Conservation (phyloP, 768 basidiomycete genomes). For the Hygrophorus russula region DNA sequence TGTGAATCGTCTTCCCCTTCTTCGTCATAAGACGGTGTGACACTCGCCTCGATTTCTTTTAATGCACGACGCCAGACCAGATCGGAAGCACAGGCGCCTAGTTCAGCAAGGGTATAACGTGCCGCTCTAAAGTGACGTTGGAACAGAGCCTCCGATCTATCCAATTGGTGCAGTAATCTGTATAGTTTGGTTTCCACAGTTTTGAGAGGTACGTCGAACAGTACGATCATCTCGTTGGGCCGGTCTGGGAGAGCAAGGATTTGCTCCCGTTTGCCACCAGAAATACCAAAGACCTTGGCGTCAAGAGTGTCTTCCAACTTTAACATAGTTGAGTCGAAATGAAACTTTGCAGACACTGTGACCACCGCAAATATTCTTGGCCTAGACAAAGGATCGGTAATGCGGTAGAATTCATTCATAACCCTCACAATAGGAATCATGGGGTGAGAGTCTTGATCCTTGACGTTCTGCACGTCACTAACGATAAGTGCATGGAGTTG, state of each 20-base stretch:
- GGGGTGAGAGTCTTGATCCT: conserved; percentile 24
- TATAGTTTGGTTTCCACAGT: conserved; percentile 29
- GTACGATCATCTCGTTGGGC: conserved; percentile 41
- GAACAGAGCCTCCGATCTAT: conserved; percentile 26
- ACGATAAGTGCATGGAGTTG: conserved; percentile 36
- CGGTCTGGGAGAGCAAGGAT: conserved; percentile 23
- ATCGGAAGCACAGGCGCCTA: conserved; percentile 63
- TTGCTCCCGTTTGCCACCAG: conserved; percentile 19
- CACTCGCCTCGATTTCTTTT: conserved; percentile 24
- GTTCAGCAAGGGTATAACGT: conserved; percentile 32
- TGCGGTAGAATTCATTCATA: conserved; percentile 34
- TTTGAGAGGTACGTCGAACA: conserved; percentile 33
- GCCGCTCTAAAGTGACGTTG: conserved; percentile 35
- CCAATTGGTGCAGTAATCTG: conserved; percentile 34
- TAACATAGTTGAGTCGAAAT: conserved; percentile 23
- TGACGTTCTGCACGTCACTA: conserved; percentile 25
- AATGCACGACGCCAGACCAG: conserved; percentile 53
- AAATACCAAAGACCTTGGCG: conserved; percentile 26
- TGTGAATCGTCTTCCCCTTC: conserved; percentile 18
- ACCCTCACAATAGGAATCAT: conserved; percentile 28
- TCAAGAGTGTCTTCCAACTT: conserved; percentile 28
- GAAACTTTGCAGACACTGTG: conserved; percentile 14
- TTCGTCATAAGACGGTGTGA: conserved; percentile 22
- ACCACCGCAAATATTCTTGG: conserved; percentile 36
- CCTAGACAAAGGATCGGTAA: conserved; percentile 20